Conservation (phyloP, 306 rosid genomes). For the Cicer judaicum region DNA sequence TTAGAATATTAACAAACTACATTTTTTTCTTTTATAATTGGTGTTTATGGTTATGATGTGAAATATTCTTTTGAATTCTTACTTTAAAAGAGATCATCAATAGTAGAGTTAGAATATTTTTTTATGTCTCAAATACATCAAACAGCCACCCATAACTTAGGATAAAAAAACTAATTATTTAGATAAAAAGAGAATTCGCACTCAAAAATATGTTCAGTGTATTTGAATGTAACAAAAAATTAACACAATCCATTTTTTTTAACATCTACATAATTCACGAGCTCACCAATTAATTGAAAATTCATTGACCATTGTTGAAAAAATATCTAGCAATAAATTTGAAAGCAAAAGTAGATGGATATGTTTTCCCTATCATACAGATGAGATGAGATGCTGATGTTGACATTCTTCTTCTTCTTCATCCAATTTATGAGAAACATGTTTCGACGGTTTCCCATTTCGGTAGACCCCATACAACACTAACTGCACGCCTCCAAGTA, state of each 20-base stretch:
- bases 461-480: conserved; percentile 42
- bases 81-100: background rate
- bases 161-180: no score
- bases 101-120: background rate
- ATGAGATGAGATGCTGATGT: conserved; percentile 39
- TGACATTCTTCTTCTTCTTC: conserved; percentile 31
- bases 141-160: background rate
- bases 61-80: background rate
- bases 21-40: no score
- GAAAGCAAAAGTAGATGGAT: background rate
- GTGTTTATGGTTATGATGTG: background rate
- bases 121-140: background rate
- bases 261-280: background rate
- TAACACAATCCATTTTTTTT: no score
- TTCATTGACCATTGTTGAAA: background rate
- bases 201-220: no score
- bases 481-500: conserved; percentile 44
- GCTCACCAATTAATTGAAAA: no score
- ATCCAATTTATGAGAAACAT: background rate
- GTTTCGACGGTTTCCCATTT: conserved; percentile 29
- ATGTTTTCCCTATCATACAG: background rate
- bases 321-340: no score
- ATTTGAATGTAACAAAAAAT: no score
- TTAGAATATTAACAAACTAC: no score
- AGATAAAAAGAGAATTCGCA: no score